Conservation (phyloP, 2,329 filamentous ascomycete genomes). For the Aspergillus intermedius region DNA sequence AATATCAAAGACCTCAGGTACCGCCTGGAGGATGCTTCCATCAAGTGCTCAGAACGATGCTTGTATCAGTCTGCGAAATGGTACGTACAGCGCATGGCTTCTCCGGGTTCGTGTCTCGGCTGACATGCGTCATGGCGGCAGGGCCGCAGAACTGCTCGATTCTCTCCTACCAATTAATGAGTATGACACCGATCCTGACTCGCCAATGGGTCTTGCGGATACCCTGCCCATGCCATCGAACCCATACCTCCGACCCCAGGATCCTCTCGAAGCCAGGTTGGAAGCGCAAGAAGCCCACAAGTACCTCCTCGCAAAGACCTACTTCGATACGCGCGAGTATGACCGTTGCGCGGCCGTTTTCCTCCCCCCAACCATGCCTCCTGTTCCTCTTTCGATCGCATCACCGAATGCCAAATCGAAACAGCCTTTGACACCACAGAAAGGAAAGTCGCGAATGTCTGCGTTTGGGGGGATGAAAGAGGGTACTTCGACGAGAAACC, state of each 20-base stretch:
- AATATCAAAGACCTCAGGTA: constrained; percentile 56
- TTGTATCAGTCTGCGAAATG: constrained; percentile 96
- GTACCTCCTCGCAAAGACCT: constrained; percentile 84
- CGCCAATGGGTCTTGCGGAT: constrained; percentile 50
- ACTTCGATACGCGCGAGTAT: constrained; percentile 92
- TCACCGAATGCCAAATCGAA: constrained; percentile 33
- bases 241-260: constrained; percentile 49
- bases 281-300: constrained; percentile 74
- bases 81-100: constrained; percentile 40
- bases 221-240: constrained; percentile 43
- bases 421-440: constrained; percentile 39
- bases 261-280: constrained; percentile 65
- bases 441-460: constrained; percentile 56
- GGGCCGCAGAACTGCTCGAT: constrained; percentile 89
- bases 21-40: constrained; percentile 74
- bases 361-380: constrained; percentile 70
- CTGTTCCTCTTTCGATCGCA: constrained; percentile 50
- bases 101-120: not conserved
- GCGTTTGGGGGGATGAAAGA: constrained; percentile 32
- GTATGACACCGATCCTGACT: constrained; percentile 55
- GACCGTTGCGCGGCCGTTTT: constrained; percentile 89
- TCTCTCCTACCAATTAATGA: constrained; percentile 59
- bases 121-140: constrained; percentile 33
- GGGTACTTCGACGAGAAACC: constrained; percentile 27
- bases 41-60: constrained; percentile 89